Evolutionary conservation across 371 early-diverging fungal genomes (phyloP), one percentile per base, ranked within the genome.

Genomic region (Mortierella sp.): DNA sequence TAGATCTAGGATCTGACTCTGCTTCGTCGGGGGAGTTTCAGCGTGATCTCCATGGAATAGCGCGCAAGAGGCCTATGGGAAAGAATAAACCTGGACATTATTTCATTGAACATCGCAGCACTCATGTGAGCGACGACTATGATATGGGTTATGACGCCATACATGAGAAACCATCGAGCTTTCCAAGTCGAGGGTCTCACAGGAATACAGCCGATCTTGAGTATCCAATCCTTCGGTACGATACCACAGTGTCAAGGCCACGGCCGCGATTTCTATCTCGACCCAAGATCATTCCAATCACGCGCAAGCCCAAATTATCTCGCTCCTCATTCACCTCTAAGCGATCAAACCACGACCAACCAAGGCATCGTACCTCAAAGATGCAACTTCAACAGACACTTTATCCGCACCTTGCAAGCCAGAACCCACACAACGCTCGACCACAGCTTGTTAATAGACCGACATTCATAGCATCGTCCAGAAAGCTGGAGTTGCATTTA

Each of bases 371-470:
- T 14, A 58, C 18, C 26, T 35, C 22, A 39, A 45, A 57, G 14
- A 18, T 12, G 49, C 37, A 40, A 14, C 22, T 24, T 32, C 58
- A 32, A 16, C 9, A 32, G 28, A 58, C 62, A 12, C 20, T 68
- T 0, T 64, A 71, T 16, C 54, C 64, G 8, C 77, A 59, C 26
- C 22, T 70, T 9, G 54, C 49, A 16, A 30, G 37, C n/a, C 69
- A 70, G 62, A 20, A 26, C 26, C 51, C 39, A 2, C 62, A 24
- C 2, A 20, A 49, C n/a, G 22, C 59, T 16, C 68, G 52, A 26
- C 72, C 77, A 2, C 77, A 77, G 51, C 35, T 66, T 52, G 59
- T 77, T 35, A 66, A 71, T 61, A 71, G 68, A 47, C 77, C 77
- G 12, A 6, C 62, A 12, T 77, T 77, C 47, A 37, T 59, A 11